phyloP scores from a whole-genome alignment of 805 yeast species.

The Peterozyma xylosa region DNA sequence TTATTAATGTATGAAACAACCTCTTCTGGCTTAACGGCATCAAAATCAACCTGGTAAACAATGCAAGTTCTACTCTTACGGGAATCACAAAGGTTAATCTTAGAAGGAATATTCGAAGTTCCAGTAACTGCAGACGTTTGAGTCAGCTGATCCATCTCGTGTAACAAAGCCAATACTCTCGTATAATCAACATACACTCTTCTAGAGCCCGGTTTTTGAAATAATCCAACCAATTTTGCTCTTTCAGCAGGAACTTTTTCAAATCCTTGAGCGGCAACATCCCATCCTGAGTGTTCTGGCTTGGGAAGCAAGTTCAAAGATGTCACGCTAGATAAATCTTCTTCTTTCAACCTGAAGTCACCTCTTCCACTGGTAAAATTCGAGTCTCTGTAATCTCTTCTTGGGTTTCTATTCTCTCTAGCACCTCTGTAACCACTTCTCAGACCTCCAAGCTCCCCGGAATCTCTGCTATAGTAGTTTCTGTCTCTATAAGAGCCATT shows the following conservation, averaged over 20 bases:
- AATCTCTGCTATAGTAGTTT: conserved; percentile 10
- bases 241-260: conserved; percentile 67
- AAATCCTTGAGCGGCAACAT: conserved; percentile 61
- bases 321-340: conserved; percentile 28
- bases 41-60: conserved; percentile 26
- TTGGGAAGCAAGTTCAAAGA: conserved; percentile 47
- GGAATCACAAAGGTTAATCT: conserved; percentile 20
- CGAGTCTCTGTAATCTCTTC: conserved; percentile 13
- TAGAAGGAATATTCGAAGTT: conserved; percentile 26
- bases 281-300: conserved; percentile 53
- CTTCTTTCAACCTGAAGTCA: conserved; percentile 10
- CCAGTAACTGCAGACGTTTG: conserved; percentile 20
- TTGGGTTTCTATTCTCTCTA: conserved; percentile 9
- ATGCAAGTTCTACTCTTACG: conserved; percentile 24
- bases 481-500: conserved; percentile 8
- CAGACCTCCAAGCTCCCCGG: conserved; percentile 7
- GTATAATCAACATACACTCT: conserved; percentile 30
- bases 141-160: conserved; percentile 17
- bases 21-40: conserved; percentile 23
- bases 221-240: conserved; percentile 74
- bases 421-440: conserved; percentile 15
- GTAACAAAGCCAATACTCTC: conserved; percentile 19
- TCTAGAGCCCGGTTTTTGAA: conserved; percentile 62
- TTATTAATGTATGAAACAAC: conserved; percentile 38
- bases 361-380: neutral